Conservation (phyloP, 176 grass and related monocot species). For the Elymus sibiricus region DNA sequence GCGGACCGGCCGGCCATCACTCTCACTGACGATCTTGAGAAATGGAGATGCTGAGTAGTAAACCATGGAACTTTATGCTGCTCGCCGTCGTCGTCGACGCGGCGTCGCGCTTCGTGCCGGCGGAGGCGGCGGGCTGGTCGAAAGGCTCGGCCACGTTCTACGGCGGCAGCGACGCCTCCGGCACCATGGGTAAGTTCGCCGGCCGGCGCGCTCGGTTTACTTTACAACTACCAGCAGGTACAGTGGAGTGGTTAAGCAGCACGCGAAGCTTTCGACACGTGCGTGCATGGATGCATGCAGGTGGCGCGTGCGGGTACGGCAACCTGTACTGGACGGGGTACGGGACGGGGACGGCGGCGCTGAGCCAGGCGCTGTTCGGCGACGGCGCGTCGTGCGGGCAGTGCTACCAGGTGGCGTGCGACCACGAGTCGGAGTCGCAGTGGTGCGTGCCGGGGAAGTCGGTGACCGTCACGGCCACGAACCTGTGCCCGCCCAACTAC, state of each 20-base stretch:
- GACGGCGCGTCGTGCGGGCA: constrained; percentile 51
- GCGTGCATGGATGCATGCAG: not conserved
- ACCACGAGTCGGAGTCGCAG: not conserved
- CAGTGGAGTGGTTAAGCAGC: not conserved
- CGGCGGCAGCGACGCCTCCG: constrained; percentile 65
- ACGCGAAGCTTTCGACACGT: not conserved
- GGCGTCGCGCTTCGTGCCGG: not conserved
- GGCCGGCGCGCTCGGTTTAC: not conserved
- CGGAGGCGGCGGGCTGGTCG: not conserved
- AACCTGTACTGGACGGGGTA: constrained; percentile 66
- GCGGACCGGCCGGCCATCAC: not conserved
- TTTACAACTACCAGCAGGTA: not conserved
- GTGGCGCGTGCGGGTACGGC: constrained; percentile 62
- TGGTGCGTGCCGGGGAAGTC: constrained; percentile 34
- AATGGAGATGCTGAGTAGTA: not conserved
- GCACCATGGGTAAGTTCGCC: constrained; percentile 68
- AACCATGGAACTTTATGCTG: not conserved
- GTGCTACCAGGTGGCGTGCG: constrained; percentile 58
- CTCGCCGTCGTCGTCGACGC: not conserved
- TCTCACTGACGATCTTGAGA: not conserved
- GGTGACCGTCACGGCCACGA: constrained; percentile 64
- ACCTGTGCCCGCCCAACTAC: constrained; percentile 77
- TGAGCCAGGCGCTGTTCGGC: constrained; percentile 81
- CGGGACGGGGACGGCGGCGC: constrained; percentile 76
- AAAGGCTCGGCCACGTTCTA: constrained; percentile 78